Evolutionary conservation across 306 rosid genomes (phyloP).

Genomic region (Lathyrus oleraceus): DNA sequence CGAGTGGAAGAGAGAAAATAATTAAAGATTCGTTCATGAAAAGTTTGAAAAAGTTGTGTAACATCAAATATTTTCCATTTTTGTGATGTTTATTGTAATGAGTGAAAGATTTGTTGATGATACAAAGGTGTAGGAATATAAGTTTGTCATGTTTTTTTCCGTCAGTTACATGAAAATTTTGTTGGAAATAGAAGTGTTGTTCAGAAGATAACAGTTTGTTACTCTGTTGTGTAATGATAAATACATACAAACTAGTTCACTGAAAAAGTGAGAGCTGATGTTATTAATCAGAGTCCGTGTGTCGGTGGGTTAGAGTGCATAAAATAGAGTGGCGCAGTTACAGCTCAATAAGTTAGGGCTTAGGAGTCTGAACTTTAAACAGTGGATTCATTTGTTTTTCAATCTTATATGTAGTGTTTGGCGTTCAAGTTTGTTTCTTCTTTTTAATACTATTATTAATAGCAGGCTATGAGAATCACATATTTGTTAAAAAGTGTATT

Average conservation of each 20-base stretch:
- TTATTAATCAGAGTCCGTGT: not conserved
- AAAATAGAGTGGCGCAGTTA: not conserved
- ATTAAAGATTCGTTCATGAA: not conserved
- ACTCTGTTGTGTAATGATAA: constrained; percentile 6
- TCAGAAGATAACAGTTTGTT: not conserved
- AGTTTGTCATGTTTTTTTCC: not conserved
- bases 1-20: not conserved
- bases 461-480: not conserved
- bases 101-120: constrained; percentile 3
- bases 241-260: constrained; percentile 7
- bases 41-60: not conserved
- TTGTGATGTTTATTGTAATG: not conserved
- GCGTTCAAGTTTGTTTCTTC: constrained; percentile 16
- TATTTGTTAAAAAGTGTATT: constrained; percentile 16
- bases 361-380: not conserved
- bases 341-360: not conserved
- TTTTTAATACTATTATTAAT: not conserved
- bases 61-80: not conserved
- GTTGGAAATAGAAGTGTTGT: constrained; percentile 20
- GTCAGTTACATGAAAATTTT: not conserved
- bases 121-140: not conserved
- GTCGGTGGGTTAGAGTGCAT: constrained; percentile 1
- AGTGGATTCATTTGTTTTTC: constrained; percentile 10
- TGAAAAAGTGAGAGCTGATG: not conserved
- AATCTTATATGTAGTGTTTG: not conserved